Conservation (phyloP, 192 early-diverging fungal species). For the Linderina pennispora region DNA sequence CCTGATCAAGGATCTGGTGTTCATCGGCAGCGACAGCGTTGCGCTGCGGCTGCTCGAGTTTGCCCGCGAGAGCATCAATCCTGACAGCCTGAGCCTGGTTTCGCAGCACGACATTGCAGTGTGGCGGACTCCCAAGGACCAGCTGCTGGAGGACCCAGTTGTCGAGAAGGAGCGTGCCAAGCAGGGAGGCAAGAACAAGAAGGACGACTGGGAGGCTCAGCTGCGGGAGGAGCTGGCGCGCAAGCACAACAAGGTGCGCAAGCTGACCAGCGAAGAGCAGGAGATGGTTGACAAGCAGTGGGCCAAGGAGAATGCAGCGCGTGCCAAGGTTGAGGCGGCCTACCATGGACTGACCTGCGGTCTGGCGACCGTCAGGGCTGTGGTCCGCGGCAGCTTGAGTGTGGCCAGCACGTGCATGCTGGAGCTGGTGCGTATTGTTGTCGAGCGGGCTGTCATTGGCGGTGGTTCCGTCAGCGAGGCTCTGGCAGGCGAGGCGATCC, state of each 20-base stretch:
- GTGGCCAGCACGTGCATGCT: constrained; percentile 55
- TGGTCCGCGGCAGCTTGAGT: constrained; percentile 52
- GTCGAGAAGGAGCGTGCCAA: constrained; percentile 4
- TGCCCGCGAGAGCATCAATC: constrained; percentile 19
- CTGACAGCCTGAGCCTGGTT: constrained; percentile 10
- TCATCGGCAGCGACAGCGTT: constrained; percentile 23
- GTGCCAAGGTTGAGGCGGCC: constrained; percentile 55
- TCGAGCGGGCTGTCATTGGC: constrained; percentile 43
- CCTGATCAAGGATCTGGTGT: constrained; percentile 23
- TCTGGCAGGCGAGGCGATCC: constrained; percentile 50
- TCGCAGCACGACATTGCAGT: constrained; percentile 25
- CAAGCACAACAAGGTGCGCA: constrained; percentile 18
- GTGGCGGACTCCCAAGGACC: constrained; percentile 23
- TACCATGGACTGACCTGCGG: constrained; percentile 50
- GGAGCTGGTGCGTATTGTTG: constrained; percentile 49
- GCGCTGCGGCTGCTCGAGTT: constrained; percentile 25
- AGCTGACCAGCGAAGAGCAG: constrained; percentile 64
- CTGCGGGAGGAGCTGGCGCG: constrained; percentile 25
- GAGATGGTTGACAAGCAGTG: constrained; percentile 63
- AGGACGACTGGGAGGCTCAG: constrained; percentile 38
- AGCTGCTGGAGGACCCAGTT: constrained; percentile 32
- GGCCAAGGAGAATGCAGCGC: constrained; percentile 65
- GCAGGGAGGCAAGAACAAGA: constrained; percentile 3
- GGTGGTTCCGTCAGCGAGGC: constrained; percentile 10
- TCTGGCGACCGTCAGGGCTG: constrained; percentile 59